Percentiles rank a stretch among this genome's conserved stretches.
phyloP scores from a whole-genome alignment of 192 early-diverging fungal genomes.

The Umbelopsis vinacea region DNA sequence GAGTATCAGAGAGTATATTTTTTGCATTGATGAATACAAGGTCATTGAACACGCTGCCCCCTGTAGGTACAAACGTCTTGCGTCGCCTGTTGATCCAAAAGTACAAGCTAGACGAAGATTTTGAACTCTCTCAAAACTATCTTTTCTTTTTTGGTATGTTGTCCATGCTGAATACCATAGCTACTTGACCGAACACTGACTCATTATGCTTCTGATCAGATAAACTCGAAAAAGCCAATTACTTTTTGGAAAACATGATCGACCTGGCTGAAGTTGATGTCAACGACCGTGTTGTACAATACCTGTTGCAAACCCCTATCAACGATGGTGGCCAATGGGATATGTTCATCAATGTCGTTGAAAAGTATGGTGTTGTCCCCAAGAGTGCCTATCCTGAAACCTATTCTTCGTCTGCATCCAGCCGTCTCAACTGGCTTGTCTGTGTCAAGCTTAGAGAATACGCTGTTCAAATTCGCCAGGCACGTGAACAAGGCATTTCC shows the following conservation, averaged over 20 bases:
- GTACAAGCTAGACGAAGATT: conserved; percentile 71
- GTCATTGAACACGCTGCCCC: too few relatives aligned
- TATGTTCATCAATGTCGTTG: conserved; percentile 76
- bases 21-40: not conserved
- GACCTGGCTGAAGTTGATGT: conserved; percentile 62
- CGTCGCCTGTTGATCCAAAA: conserved; percentile 59
- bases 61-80: conserved; percentile 61
- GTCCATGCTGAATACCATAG: conserved; percentile 29
- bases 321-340: conserved; percentile 80
- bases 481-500: conserved; percentile 44
- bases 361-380: conserved; percentile 78
- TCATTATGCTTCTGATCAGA: conserved; percentile 38
- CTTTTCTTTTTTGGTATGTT: conserved; percentile 55
- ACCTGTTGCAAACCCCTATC: conserved; percentile 67
- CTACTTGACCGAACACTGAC: conserved; percentile 21
- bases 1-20: conserved; percentile 19
- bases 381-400: conserved; percentile 69
- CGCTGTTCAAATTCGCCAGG: conserved; percentile 61
- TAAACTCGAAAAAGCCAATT: conserved; percentile 84
- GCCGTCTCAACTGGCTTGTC: conserved; percentile 64
- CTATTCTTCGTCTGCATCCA: conserved; percentile 63
- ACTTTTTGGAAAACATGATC: conserved; percentile 81
- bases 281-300: conserved; percentile 71
- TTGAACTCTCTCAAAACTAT: conserved; percentile 79
- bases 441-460: conserved; percentile 70